phyloP scores from a whole-genome alignment of 1,284 basidiomycete genomes.

The Tilletia indica region DNA sequence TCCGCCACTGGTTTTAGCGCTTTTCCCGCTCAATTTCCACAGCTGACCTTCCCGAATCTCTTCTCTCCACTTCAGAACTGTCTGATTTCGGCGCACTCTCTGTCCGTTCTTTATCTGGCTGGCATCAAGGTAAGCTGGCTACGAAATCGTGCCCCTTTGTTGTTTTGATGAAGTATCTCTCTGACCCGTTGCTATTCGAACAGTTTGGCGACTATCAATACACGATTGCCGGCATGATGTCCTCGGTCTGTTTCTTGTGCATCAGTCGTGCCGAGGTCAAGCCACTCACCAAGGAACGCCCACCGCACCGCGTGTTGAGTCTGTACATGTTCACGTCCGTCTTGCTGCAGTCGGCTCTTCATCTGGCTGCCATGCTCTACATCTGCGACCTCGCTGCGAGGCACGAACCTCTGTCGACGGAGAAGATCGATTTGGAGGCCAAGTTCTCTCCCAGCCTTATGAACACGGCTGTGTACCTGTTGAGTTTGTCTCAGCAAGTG shows the following conservation, averaged over 20 bases:
- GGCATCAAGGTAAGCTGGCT: constrained; percentile 41
- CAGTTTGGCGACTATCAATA: constrained; percentile 52
- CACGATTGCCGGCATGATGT: constrained; percentile 51
- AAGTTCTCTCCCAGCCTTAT: constrained; percentile 52
- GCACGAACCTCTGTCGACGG: constrained; percentile 26
- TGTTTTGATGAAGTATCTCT: background rate
- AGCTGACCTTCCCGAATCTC: background rate
- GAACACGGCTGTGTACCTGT: constrained; percentile 53
- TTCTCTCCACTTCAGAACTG: constrained; percentile 33
- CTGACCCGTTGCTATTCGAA: background rate
- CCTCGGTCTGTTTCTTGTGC: constrained; percentile 52
- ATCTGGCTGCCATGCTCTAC: constrained; percentile 50
- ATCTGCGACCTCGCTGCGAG: constrained; percentile 29
- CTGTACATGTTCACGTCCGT: constrained; percentile 51
- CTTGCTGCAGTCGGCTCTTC: constrained; percentile 50
- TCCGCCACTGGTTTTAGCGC: background rate
- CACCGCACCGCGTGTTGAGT: constrained; percentile 50
- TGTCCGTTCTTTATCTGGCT: constrained; percentile 50
- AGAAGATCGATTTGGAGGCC: constrained; percentile 49
- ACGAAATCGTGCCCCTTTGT: background rate
- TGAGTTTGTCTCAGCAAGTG: constrained; percentile 50
- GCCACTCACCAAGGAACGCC: constrained; percentile 49
- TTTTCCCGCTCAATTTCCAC: background rate
- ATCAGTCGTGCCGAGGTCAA: constrained; percentile 45
- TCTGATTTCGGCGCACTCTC: constrained; percentile 52